Conservation (phyloP, 1,139 yeast genomes). For the Geotrichum restrictum region DNA sequence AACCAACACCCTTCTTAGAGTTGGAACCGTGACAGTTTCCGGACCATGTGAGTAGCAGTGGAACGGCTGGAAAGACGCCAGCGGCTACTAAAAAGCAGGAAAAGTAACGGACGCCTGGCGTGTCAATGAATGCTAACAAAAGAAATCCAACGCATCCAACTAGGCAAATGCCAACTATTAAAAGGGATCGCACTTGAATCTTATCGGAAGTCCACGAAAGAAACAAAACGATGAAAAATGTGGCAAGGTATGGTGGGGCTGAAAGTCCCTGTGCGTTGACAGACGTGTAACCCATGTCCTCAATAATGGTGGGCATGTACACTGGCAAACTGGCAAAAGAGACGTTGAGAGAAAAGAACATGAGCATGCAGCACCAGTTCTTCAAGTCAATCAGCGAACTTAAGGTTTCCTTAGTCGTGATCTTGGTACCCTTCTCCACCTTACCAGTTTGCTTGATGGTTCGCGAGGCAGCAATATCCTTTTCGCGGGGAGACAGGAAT, state of each 20-base stretch:
- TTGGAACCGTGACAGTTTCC: slow-evolving; percentile 28
- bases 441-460: slow-evolving; percentile 18
- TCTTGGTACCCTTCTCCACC: slow-evolving; percentile 5
- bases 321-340: slow-evolving; percentile 27
- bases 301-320: slow-evolving; percentile 26
- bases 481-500: slow-evolving; percentile 15
- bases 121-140: slow-evolving; percentile 23
- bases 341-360: slow-evolving; percentile 17
- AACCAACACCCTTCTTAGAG: slow-evolving; percentile 25
- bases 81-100: slow-evolving; percentile 26
- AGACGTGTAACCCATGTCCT: slow-evolving; percentile 28
- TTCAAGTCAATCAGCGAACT: slow-evolving; percentile 23
- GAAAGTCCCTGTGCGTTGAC: slow-evolving; percentile 29
- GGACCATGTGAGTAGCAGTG: slow-evolving; percentile 27
- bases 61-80: slow-evolving; percentile 27
- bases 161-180: slow-evolving; percentile 22
- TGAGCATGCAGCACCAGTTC: slow-evolving; percentile 23
- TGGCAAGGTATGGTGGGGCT: slow-evolving; percentile 29
- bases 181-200: slow-evolving; percentile 23
- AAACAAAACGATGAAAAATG: slow-evolving; percentile 23
- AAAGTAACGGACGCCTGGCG: slow-evolving; percentile 25
- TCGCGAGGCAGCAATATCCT: slow-evolving; percentile 20
- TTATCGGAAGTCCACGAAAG: slow-evolving; percentile 27
- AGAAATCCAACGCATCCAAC: slow-evolving; percentile 28
- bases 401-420: slow-evolving; percentile 5